Percentiles rank a stretch among this genome's conserved stretches.
These are phyloP conservation scores for Fragosphaeria purpurea DNA, from an alignment of 2,329 filamentous ascomycete species.

Conservation along the genomic window DNA sequence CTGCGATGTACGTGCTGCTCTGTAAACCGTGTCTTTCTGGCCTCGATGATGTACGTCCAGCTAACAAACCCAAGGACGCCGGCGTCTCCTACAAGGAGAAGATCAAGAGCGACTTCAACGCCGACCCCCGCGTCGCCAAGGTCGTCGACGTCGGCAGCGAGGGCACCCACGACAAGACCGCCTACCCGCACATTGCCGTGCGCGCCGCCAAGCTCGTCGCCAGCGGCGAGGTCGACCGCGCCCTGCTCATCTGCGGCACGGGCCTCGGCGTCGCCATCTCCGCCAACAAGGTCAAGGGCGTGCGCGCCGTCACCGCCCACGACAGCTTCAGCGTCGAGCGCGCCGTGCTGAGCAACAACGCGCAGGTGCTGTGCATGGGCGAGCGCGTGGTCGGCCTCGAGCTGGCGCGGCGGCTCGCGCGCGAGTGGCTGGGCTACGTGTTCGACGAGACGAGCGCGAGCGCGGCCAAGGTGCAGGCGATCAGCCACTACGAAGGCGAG, in stretches of 20 bases:
- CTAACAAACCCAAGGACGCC: slow-evolving; percentile 28
- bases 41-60: background rate
- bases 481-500: slow-evolving; percentile 22
- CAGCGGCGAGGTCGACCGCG: slow-evolving; percentile 34
- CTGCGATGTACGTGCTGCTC: slow-evolving; percentile 36
- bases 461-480: slow-evolving; percentile 39
- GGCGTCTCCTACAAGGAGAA: slow-evolving; percentile 70
- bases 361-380: slow-evolving; percentile 79
- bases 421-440: slow-evolving; percentile 75
- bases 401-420: slow-evolving; percentile 64
- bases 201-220: slow-evolving; percentile 13
- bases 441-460: slow-evolving; percentile 58
- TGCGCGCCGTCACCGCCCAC: slow-evolving; percentile 81
- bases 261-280: slow-evolving; percentile 78
- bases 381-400: slow-evolving; percentile 76
- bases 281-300: slow-evolving; percentile 80
- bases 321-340: slow-evolving; percentile 78
- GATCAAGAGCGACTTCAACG: slow-evolving; percentile 62
- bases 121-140: slow-evolving; percentile 54
- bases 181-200: slow-evolving; percentile 62
- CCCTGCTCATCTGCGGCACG: slow-evolving; percentile 75
- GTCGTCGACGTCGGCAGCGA: slow-evolving; percentile 68
- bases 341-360: slow-evolving; percentile 72
- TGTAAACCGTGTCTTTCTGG: background rate
- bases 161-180: slow-evolving; percentile 59